These are phyloP conservation scores for Pilaira anomala DNA, from an alignment of 192 early-diverging fungal species.

Conservation along the genomic window DNA sequence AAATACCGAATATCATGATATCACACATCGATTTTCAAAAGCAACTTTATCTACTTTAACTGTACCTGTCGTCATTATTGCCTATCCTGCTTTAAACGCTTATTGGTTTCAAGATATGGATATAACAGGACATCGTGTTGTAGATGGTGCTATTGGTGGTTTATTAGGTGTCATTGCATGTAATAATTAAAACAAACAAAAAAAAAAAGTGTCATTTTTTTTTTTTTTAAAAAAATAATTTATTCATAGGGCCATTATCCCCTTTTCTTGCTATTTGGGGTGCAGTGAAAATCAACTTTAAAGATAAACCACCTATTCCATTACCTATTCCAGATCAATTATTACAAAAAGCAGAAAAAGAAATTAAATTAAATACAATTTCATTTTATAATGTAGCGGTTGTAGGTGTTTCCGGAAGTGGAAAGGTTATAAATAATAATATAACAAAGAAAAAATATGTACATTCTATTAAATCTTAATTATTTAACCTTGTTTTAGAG, in stretches of 20 bases:
- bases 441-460: neutral
- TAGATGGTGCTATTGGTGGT: conserved; percentile 34
- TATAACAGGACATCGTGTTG: conserved; percentile 25
- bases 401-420: conserved; percentile 31
- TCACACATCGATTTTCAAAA: conserved; percentile 28
- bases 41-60: conserved; percentile 33
- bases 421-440: conserved; percentile 31
- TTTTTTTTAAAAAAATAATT: neutral
- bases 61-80: conserved; percentile 35
- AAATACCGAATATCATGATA: conserved; percentile 22
- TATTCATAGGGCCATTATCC: conserved; percentile 24
- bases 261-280: conserved; percentile 33
- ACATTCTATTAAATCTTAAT: too few species aligned
- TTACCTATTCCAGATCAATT: conserved; percentile 24
- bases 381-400: conserved; percentile 38
- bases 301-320: conserved; percentile 25
- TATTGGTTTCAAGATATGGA: conserved; percentile 32
- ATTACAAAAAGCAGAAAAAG: conserved; percentile 22
- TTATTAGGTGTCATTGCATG: conserved; percentile 36
- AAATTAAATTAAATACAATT: conserved; percentile 28
- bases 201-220: neutral
- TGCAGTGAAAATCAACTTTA: conserved; percentile 29
- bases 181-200: too few species aligned
- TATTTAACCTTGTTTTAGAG: conserved; percentile 18
- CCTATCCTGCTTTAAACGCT: conserved; percentile 33